Evolutionary conservation across 768 basidiomycete species (phyloP), one percentile per base, ranked within the genome.

Genomic region (Termitomyces sp.): DNA sequence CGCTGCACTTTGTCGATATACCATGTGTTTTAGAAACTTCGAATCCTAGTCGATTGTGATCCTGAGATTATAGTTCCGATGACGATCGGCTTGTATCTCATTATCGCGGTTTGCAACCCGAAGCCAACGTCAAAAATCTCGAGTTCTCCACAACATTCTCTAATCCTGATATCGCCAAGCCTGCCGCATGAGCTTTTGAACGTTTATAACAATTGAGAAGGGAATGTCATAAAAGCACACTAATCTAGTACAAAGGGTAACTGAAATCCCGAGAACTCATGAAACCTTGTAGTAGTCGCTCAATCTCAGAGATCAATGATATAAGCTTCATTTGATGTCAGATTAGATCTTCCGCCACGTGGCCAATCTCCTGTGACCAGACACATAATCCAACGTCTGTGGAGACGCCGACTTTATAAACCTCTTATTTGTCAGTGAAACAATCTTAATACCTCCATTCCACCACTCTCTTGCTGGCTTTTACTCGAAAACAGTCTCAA

Each of bases 271-370:
- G 8, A 9, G 9, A 33, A 33, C 33, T 34, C 10, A 12, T 34
- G 13, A 10, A 9, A 9, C 31, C 18, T 16, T 39, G 37, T 18
- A 7, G 13, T 39, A 39, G 2, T 16, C 18, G n/a, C 9, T 41
- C 18, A 22, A 42, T 0, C 9, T 1, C 9, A 5, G 20, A 39
- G n/a, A 20, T n/a, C n/a, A n/a, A 18, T 33, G 33, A 33, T 10
- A n/a, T n/a, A n/a, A n/a, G n/a, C n/a, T n/a, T n/a, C n/a, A n/a
- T n/a, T 1, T 10, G 7, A 41, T 15, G 46, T 52, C 13, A 46
- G 56, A 57, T 52, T 45, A 57, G 56, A 57, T 57, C 18, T 4
- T 33, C 3, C 44, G 39, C n/a, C 55, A 56, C 55, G 55, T 55
- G 33, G 33, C 20, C 37, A 46, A 55, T 29, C 8, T 31, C 13